Evolutionary conservation across 2,329 filamentous ascomycete genomes (phyloP), one percentile per base, ranked within the genome.

Genomic region (Laburnicola sp.): DNA sequence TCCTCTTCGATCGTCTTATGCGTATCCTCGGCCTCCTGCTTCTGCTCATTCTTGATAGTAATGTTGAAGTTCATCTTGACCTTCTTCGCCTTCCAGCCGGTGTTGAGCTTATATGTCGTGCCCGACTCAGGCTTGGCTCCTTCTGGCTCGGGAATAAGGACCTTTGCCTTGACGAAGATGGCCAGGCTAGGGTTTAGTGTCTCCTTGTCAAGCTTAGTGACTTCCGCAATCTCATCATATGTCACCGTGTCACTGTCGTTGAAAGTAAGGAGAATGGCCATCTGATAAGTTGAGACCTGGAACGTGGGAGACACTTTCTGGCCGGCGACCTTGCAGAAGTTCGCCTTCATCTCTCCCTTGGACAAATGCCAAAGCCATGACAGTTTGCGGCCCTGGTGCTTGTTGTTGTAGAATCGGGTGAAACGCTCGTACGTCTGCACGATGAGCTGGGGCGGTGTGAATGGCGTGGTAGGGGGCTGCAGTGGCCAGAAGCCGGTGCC

Each of bases 1-100:
- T 99, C 94, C 75, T 99, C 94, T 78, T 99, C 94, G 63, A 99
- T 97, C 2, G 91, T 97, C 84, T 99, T 99, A 80, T 97, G 96
- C 5, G 94, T 99, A 71, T 99, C 94, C 56, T 91, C 92, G 59
- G 91, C 88, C 74, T 99, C 94, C 58, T 94, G 89, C 81, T 97
- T 97, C 69, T 93, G 87, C 76, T 99, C 95, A 30, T 91, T 89
- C 77, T 96, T 93, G 76, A 96, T 92, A 50, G 86, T 88, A 48
- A 97, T 87, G 74, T 99, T 99, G 47, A 99, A 80, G 69, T 99
- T 99, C 65, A 97, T 87, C 68, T 96, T 91, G 63, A 97, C 86
- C 81, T 97, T 99, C 82, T 99, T 99, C 78, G 86, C 91, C 82
- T 96, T 97, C 81, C 97, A 97, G 69, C 92, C 89, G 61, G 91